Base-by-base conservation (phyloP, 306 rosid genomes). In the Sicyos edulis region DNA sequence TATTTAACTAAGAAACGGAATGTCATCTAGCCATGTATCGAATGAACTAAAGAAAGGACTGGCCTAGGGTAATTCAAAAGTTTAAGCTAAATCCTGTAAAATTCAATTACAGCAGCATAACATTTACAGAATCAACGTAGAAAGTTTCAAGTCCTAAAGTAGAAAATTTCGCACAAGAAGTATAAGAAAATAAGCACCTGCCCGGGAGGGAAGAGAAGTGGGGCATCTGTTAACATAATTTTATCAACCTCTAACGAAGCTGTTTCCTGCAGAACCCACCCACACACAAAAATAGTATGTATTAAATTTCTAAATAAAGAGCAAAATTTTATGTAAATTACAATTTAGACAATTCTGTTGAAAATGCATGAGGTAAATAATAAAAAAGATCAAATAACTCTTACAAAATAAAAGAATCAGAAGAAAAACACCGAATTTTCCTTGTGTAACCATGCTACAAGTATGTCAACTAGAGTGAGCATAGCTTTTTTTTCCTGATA, bases 141-240 rank as follows among this genome's bases (percentile, higher is more conserved):
- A 40, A 53, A 63, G 34, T 52, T 70, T 73, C 15, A 49, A 60
- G 70, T 57, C 69, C 47, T 20, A 24, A 47, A 74, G 42, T 56
- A 40, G 54, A 19, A 34, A 20, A 21, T 3, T 47, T 19, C n/a
- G 16, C 56, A 34, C 44, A 7, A 11, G 57, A 2, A 16, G 56
- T 78, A 69, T 15, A 13, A 75, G 17, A 32, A 61, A 54, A 78
- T 67, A 53, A 66, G 45, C 82, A 91, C 97, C 97, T 91, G 99
- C 72, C 96, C 95, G 0, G 99, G 97, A 62, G 96, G 95, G 81
- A 93, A 93, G 70, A 91, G 76, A 82, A 91, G 96, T 49, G 96
- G 97, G 68, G 92, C 92, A 81, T 93, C 96, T 9, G 99, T 93
- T 51, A 93, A 92, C 97, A 93, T 91, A 84, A 87, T 87, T 79